These are phyloP conservation scores for Brassica juncea DNA, from an alignment of 345 rosid genomes.

Conservation along the genomic window DNA sequence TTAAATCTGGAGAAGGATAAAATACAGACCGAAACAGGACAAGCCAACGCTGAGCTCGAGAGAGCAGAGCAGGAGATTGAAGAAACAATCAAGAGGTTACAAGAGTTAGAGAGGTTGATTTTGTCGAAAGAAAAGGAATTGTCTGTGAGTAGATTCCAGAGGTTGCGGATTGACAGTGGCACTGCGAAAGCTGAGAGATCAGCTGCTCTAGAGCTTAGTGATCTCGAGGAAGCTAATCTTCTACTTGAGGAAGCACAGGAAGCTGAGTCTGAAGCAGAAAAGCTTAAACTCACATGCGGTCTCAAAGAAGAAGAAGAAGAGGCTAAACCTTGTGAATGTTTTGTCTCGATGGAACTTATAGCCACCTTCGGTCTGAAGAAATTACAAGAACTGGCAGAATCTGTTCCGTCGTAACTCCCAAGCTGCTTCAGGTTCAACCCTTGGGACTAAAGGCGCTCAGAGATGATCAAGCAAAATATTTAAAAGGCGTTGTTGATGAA, in stretches of 20 bases:
- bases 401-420: constrained; percentile 31
- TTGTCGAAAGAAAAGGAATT: constrained; percentile 69
- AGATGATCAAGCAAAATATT: background rate
- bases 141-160: constrained; percentile 72
- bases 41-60: constrained; percentile 50
- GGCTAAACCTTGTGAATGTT: constrained; percentile 49
- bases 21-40: constrained; percentile 57
- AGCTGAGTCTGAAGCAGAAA: constrained; percentile 70
- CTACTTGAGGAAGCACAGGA: constrained; percentile 74
- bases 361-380: constrained; percentile 57
- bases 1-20: constrained; percentile 66
- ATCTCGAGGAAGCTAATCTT: constrained; percentile 76
- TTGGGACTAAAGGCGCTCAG: background rate
- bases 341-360: constrained; percentile 80
- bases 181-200: constrained; percentile 75
- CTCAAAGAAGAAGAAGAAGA: constrained; percentile 54
- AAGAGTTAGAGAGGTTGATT: constrained; percentile 63
- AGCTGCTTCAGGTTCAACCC: constrained; percentile 14
- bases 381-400: constrained; percentile 60
- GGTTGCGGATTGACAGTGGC: constrained; percentile 58
- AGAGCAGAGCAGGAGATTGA: constrained; percentile 62
- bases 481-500: constrained; percentile 1
- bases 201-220: constrained; percentile 73
- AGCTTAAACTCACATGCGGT: constrained; percentile 52
- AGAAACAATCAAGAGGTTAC: constrained; percentile 57